These are phyloP conservation scores for Cryphonectria carpinicola DNA, from an alignment of 2,329 filamentous ascomycete species.

Conservation along the genomic window DNA sequence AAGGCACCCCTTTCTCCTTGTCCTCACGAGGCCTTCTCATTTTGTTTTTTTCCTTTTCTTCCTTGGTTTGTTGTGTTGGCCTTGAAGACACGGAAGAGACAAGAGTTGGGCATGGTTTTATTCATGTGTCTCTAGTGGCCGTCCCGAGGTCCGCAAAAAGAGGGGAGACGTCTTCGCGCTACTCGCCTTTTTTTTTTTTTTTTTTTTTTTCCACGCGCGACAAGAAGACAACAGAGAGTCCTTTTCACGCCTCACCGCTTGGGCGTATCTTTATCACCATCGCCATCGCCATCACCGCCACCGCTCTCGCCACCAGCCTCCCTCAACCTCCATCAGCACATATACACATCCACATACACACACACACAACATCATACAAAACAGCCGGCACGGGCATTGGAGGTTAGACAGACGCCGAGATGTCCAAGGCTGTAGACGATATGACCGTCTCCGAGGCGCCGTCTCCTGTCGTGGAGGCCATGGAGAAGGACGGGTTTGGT, in stretches of 20 bases:
- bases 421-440: slow-evolving; percentile 27
- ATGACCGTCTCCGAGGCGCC: slow-evolving; percentile 20
- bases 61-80: not conserved
- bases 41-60: not conserved
- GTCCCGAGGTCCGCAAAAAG: slow-evolving; percentile 18
- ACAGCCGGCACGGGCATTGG: not conserved
- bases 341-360: not conserved
- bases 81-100: not conserved
- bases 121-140: not conserved
- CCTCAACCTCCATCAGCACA: not conserved
- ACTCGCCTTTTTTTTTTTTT: slow-evolving; percentile 14
- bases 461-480: slow-evolving; percentile 25
- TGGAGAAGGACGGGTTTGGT: slow-evolving; percentile 26
- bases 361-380: too few species aligned
- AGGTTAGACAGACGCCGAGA: slow-evolving; percentile 13
- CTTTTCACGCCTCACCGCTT: slow-evolving; percentile 15
- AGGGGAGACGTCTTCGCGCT: slow-evolving; percentile 17
- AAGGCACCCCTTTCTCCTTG: not conserved
- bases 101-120: not conserved
- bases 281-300: slow-evolving; percentile 13
- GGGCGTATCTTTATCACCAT: slow-evolving; percentile 29
- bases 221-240: not conserved
- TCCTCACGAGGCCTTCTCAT: not conserved
- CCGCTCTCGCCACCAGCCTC: not conserved
- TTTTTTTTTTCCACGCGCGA: not conserved